Percentiles rank a stretch among this genome's conserved stretches.
Evolutionary conservation across 345 rosid genomes (phyloP).

Genomic region (Erodium maritimum): DNA sequence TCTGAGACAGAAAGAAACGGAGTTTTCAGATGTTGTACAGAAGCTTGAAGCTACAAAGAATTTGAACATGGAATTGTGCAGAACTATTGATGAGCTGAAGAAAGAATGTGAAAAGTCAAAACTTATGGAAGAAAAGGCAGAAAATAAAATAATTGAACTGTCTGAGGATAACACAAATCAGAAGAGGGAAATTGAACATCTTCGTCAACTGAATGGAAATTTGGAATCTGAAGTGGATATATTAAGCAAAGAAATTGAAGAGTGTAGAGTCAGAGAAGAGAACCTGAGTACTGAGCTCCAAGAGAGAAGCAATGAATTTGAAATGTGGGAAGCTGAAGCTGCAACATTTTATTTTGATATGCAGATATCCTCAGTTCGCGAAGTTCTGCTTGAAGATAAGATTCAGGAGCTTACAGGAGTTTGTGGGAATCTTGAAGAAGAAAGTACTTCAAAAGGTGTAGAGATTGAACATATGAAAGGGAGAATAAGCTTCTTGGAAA

Average conservation of each 20-base stretch:
- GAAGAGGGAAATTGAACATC: conserved; percentile 26
- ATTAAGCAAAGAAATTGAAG: conserved; percentile 26
- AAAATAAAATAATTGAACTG: conserved; percentile 36
- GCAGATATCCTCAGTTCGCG: conserved; percentile 42
- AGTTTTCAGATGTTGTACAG: conserved; percentile 28
- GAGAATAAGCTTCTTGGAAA: conserved; percentile 38
- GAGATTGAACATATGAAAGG: conserved; percentile 53
- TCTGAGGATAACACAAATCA: conserved; percentile 35
- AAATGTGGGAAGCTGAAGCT: conserved; percentile 50
- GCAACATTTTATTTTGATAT: conserved; percentile 34
- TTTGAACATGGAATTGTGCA: conserved; percentile 35
- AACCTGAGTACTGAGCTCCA: conserved; percentile 33
- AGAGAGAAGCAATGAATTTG: conserved; percentile 27
- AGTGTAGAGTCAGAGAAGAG: conserved; percentile 38
- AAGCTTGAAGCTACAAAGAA: conserved; percentile 18
- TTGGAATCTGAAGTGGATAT: conserved; percentile 34
- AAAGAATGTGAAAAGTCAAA: conserved; percentile 46
- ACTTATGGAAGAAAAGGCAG: conserved; percentile 35
- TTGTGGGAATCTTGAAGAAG: conserved; percentile 31
- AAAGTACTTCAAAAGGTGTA: conserved; percentile 14
- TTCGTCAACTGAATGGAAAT: conserved; percentile 28
- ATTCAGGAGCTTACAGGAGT: conserved; percentile 37
- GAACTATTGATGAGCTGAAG: conserved; percentile 42
- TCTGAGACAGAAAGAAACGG: conserved; percentile 28
- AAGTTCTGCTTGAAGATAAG: conserved; percentile 50